Conservation (phyloP, 2,329 filamentous ascomycete species). For the Fusarium verticillioides region DNA sequence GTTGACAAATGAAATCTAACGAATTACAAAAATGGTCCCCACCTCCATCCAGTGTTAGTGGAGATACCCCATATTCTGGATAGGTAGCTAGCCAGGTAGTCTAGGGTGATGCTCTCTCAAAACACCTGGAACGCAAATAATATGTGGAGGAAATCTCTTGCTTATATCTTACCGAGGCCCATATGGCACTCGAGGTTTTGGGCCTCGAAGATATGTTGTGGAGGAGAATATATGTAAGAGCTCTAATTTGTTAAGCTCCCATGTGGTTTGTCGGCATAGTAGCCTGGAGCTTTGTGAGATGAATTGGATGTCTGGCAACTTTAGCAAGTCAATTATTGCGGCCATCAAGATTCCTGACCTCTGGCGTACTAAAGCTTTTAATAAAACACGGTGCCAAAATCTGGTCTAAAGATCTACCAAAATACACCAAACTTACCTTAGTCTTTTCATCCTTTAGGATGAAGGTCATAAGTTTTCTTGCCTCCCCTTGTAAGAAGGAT, state of each 20-base stretch:
- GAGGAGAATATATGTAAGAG: too few species aligned
- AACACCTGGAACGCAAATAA: not conserved
- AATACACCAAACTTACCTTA: not conserved
- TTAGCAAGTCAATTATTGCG: not conserved
- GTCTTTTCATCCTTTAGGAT: not conserved
- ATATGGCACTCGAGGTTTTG: not conserved
- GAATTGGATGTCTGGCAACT: not conserved
- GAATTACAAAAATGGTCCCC: constrained; percentile 14
- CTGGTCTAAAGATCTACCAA: not conserved
- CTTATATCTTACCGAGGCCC: not conserved
- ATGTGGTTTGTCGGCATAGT: not conserved
- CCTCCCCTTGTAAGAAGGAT: not conserved
- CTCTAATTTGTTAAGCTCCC: not conserved
- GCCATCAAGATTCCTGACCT: constrained; percentile 9
- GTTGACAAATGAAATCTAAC: constrained; percentile 14
- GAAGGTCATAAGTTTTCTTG: not conserved
- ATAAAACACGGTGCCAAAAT: not conserved
- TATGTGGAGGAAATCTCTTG: not conserved
- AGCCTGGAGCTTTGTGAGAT: not conserved
- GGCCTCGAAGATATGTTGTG: not conserved
- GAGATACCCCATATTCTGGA: constrained; percentile 1
- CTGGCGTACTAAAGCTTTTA: not conserved
- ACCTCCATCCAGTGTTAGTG: constrained; percentile 14
- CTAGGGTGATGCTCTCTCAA: not conserved
- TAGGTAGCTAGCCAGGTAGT: not conserved